phyloP scores from a whole-genome alignment of 495 filamentous ascomycete genomes.

The Bacidia gigantensis region DNA sequence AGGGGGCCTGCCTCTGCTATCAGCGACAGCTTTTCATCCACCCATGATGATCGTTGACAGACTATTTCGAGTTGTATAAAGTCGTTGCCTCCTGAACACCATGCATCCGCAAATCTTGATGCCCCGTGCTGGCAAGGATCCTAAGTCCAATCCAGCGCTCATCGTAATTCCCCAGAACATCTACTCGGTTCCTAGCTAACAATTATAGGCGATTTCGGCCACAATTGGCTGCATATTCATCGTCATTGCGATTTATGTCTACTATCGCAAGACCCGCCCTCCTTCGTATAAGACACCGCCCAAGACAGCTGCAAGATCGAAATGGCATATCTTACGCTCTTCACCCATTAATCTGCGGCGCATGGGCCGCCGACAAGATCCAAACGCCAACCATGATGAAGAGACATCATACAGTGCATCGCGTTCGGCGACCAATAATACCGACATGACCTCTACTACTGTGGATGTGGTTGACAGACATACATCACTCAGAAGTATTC shows the following conservation, averaged over 20 bases:
- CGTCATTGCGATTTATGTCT: constrained; percentile 12
- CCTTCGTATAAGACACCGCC: constrained; percentile 10
- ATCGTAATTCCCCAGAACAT: constrained; percentile 7
- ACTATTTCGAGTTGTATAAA: too few species aligned
- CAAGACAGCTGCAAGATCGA: background rate
- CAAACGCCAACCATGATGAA: constrained; percentile 11
- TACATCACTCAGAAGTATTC: constrained; percentile 67
- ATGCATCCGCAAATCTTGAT: background rate
- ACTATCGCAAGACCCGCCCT: constrained; percentile 8
- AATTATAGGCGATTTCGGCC: constrained; percentile 8
- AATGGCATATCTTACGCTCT: constrained; percentile 6
- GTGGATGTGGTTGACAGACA: constrained; percentile 15
- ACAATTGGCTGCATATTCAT: constrained; percentile 10
- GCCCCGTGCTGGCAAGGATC: background rate
- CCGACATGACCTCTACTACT: constrained; percentile 16
- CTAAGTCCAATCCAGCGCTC: constrained; percentile 7
- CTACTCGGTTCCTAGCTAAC: background rate
- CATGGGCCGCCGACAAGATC: background rate
- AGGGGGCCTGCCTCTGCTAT: too few species aligned
- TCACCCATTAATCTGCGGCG: constrained; percentile 5
- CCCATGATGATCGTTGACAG: too few species aligned
- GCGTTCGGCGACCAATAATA: constrained; percentile 17
- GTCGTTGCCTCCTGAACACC: background rate
- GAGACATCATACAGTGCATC: constrained; percentile 12
- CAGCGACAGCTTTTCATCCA: too few species aligned